phyloP scores from a whole-genome alignment of 2,329 filamentous ascomycete species.

The Madurella fahalii region DNA sequence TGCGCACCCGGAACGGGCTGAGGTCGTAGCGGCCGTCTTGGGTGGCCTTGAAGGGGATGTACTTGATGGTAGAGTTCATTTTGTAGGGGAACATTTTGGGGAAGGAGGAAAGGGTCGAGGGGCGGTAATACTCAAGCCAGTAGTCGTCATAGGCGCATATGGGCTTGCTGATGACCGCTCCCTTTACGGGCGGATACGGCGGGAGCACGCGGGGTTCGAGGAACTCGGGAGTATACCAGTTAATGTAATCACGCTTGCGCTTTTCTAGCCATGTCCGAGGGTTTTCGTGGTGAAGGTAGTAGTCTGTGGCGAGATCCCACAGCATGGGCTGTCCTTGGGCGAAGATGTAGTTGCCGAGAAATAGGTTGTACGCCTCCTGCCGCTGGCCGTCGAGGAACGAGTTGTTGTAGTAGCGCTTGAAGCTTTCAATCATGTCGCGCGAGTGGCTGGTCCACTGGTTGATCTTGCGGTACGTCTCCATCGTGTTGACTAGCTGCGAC shows the following conservation, averaged over 20 bases:
- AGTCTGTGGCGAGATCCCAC: slow-evolving; percentile 93
- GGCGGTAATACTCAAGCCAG: slow-evolving; percentile 96
- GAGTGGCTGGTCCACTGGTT: slow-evolving; percentile 99
- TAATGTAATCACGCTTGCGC: slow-evolving; percentile 67
- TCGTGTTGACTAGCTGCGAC: slow-evolving; percentile 96
- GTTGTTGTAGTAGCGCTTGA: slow-evolving; percentile 99
- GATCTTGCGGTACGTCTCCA: slow-evolving; percentile 98
- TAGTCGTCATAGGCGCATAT: slow-evolving; percentile 79
- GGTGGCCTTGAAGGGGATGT: slow-evolving; percentile 70
- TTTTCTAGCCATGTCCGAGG: slow-evolving; percentile 68
- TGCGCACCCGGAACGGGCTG: slow-evolving; percentile 82
- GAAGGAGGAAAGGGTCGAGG: slow-evolving; percentile 80
- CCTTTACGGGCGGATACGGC: slow-evolving; percentile 36
- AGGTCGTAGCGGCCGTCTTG: slow-evolving; percentile 74
- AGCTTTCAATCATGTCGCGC: slow-evolving; percentile 97
- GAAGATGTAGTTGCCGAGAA: slow-evolving; percentile 93
- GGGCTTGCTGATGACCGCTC: slow-evolving; percentile 37
- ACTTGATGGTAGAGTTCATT: slow-evolving; percentile 84
- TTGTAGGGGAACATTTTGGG: slow-evolving; percentile 89
- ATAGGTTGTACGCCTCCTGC: slow-evolving; percentile 96
- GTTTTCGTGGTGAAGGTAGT: slow-evolving; percentile 89
- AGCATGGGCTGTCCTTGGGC: slow-evolving; percentile 85
- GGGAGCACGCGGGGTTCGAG: slow-evolving; percentile 62
- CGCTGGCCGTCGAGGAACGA: slow-evolving; percentile 93
- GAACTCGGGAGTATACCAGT: slow-evolving; percentile 78